Evolutionary conservation across 495 filamentous ascomycete genomes (phyloP), one percentile per base, ranked within the genome.

Genomic region (Pyronema omphalodes): DNA sequence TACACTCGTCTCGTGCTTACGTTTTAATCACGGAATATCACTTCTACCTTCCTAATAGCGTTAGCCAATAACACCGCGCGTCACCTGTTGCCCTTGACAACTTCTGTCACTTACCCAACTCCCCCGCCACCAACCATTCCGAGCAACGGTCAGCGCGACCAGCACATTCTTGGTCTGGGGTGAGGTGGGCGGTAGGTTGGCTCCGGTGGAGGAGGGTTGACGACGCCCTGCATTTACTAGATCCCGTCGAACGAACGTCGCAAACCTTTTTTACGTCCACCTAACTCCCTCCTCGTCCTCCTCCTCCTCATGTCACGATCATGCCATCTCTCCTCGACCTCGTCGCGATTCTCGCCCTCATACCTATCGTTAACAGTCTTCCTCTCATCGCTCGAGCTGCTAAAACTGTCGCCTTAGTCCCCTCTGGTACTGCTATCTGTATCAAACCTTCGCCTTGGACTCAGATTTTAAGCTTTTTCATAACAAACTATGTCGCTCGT

Each of bases 401-500:
- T 29, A 12, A 48, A 3, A 8, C 44, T 17, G 9, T 18, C 18
- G 39, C 52, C 53, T 34, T 53, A 19, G 51, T 47, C 23, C 48
- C 23, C 2, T 2, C 23, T 29, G 23, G 1, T 29, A 29, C 23
- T 29, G 23, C 2, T 29, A 5, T 29, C 23, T 64, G 61, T 17
- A 44, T 64, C 9, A 17, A 3, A 3, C 67, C 67, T 7, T 59
- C 67, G 17, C 55, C 59, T 39, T 69, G 67, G 68, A 61, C 60
- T 7, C 68, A 71, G 49, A 60, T 71, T 36, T 48, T 66, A 1
- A 46, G 55, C 7, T 73, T 73, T 55, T 68, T 69, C 51, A 37
- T 71, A 7, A 66, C 65, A n/a, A 73, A 73, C 53, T 73, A 71
- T 45, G 37, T 72, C 3, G 61, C 71, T 35, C 71, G 71, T 54